Percentiles rank a stretch among this genome's conserved stretches.
Evolutionary conservation across 208 protist species (phyloP).

Genomic region (Strigomonas oncopelti): DNA sequence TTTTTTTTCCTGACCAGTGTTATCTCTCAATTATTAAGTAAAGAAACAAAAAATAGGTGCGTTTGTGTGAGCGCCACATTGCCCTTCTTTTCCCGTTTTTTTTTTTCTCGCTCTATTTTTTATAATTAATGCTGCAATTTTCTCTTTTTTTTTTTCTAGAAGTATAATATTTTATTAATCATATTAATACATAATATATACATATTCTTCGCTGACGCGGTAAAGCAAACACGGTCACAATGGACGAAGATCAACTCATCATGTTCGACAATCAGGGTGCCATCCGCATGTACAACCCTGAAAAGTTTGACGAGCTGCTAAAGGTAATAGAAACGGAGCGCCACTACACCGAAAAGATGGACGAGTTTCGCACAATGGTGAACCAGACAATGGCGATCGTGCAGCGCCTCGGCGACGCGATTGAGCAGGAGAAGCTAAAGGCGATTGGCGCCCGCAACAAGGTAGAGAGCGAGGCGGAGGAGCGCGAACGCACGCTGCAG

Average conservation of each 20-base stretch:
- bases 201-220: no score
- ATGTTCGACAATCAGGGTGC: slow-evolving; percentile 88
- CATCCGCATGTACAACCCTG: slow-evolving; percentile 88
- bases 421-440: slow-evolving; percentile 83
- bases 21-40: not conserved
- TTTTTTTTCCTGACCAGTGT: slow-evolving; percentile 4
- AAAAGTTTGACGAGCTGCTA: slow-evolving; percentile 84
- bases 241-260: slow-evolving; percentile 83
- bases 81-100: not conserved
- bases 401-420: slow-evolving; percentile 65
- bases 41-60: no score
- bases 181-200: no score
- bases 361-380: slow-evolving; percentile 78
- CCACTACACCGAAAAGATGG: slow-evolving; percentile 77
- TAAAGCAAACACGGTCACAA: slow-evolving; percentile 15
- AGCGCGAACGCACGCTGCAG: slow-evolving; percentile 63
- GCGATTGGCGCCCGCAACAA: slow-evolving; percentile 83
- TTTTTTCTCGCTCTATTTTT: slow-evolving; percentile 12
- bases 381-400: slow-evolving; percentile 82
- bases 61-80: no score
- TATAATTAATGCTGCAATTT: slow-evolving; percentile 13
- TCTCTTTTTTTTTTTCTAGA: slow-evolving; percentile 4
- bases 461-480: slow-evolving; percentile 87
- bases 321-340: slow-evolving; percentile 70
- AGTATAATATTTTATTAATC: not conserved